Percentiles rank a stretch among this genome's conserved stretches.
phyloP scores from a whole-genome alignment of 305 asterid species.

The Stenogyne calaminthoides region DNA sequence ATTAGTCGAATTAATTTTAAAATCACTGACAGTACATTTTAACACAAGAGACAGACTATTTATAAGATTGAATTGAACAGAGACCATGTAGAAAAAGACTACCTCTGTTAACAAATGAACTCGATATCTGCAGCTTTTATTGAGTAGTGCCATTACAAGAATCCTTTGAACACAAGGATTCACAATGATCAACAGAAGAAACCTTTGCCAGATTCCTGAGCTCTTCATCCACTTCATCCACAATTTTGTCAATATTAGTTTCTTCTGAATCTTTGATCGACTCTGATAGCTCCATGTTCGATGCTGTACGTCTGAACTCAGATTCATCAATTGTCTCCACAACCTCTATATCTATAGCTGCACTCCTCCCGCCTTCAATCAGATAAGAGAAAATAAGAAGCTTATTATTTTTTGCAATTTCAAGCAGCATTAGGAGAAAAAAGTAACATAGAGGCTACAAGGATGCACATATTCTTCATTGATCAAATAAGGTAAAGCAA shows the following conservation, averaged over 20 bases:
- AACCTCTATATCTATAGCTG: not conserved
- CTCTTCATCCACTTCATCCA: conserved; percentile 28
- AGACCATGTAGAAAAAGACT: not conserved
- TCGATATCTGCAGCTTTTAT: not conserved
- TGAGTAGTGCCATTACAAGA: not conserved
- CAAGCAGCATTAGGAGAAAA: not conserved
- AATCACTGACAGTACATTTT: not conserved
- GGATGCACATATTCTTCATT: too few species aligned
- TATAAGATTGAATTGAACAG: not conserved
- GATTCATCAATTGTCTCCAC: conserved; percentile 25
- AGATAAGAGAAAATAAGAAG: not conserved
- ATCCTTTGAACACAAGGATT: not conserved
- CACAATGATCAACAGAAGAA: not conserved
- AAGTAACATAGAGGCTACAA: not conserved
- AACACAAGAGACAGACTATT: not conserved
- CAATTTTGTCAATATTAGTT: conserved; percentile 24
- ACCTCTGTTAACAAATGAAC: conserved; percentile 6
- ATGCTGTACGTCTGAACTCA: conserved; percentile 11
- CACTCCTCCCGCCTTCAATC: conserved; percentile 24
- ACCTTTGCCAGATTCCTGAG: not conserved
- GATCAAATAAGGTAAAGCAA: not conserved
- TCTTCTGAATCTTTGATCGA: not conserved
- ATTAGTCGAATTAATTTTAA: not conserved
- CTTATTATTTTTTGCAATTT: not conserved
- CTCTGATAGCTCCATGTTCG: not conserved